Base-by-base conservation (phyloP, 805 yeast species). In the Priceomyces haplophilus region DNA sequence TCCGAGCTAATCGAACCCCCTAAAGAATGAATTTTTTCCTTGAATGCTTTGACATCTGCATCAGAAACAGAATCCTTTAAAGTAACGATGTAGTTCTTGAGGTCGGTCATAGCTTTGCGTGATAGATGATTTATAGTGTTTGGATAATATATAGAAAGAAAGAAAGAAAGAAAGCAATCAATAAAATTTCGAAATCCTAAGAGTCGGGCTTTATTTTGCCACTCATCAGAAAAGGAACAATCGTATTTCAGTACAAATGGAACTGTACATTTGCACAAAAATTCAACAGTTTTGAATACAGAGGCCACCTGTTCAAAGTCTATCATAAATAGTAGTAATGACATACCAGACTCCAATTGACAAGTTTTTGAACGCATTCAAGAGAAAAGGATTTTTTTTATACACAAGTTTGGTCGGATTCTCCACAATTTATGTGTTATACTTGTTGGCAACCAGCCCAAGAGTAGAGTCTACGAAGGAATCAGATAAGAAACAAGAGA, bases 1-100 rank as follows among this genome's bases (percentile, higher is more conserved):
- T 83, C 86, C 48, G 75, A 79, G 38, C 76, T 74, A 56, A 83
- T 73, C 41, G 68, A 70, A 40, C 87, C 88, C 32, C 88, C 88
- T 40, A 79, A 53, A 27, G 75, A 70, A 23, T 56, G 37, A 46
- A 82, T 60, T 43, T 72, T 67, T 40, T 70, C 64, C 55, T 83
- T 80, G 64, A 82, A 56, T 31, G 60, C 34, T 19, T 59, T 48
- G 31, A 67, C 53, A 40, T 73, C 74, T 21, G 64, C 62, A 33
- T 67, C 73, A 37, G 72, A 53, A 43, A 67, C 70, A 20, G 64
- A 44, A 21, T 75, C 79, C 51, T 74, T 72, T 43, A 76, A 68
- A 30, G 79, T 74, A 44, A 76, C 61, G 40, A 75, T 72, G 53
- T 61, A 64, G 35, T 59, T 47, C 49, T 68, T 69, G 27, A 55